Conservation (phyloP, 495 filamentous ascomycete genomes). For the Terfezia boudieri region DNA sequence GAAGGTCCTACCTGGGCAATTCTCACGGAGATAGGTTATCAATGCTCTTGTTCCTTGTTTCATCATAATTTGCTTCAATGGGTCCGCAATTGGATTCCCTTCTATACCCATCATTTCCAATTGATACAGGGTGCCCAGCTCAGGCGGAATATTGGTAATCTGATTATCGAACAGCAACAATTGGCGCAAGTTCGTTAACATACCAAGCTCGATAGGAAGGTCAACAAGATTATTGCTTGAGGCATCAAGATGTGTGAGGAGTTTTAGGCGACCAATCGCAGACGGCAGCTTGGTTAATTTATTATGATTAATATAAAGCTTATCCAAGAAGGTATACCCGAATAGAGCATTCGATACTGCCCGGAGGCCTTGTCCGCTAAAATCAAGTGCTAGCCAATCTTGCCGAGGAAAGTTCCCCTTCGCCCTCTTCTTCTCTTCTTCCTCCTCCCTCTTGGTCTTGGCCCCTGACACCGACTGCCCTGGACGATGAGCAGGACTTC, state of each 20-base stretch:
- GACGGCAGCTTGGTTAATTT: slow-evolving; percentile 54
- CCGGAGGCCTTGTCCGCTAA: slow-evolving; percentile 79
- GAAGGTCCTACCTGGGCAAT: slow-evolving; percentile 42
- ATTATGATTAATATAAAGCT: slow-evolving; percentile 81
- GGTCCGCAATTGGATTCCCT: slow-evolving; percentile 61
- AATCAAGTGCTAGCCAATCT: slow-evolving; percentile 76
- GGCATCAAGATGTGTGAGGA: slow-evolving; percentile 57
- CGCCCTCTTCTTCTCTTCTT: slow-evolving; percentile 35
- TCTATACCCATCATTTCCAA: slow-evolving; percentile 79
- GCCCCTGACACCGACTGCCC: slow-evolving; percentile 8
- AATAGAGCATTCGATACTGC: slow-evolving; percentile 60
- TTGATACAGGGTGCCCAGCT: slow-evolving; percentile 67
- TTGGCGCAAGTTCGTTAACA: slow-evolving; percentile 68
- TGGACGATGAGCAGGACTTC: slow-evolving; percentile 23
- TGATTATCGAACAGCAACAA: slow-evolving; percentile 76
- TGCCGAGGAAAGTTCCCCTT: slow-evolving; percentile 46
- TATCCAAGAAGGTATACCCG: slow-evolving; percentile 61
- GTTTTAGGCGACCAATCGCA: slow-evolving; percentile 55
- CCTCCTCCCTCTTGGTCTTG: slow-evolving; percentile 34
- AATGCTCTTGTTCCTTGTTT: slow-evolving; percentile 70
- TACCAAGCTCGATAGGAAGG: slow-evolving; percentile 80
- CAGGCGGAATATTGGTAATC: slow-evolving; percentile 56
- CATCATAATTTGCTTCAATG: slow-evolving; percentile 51
- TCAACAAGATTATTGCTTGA: slow-evolving; percentile 68
- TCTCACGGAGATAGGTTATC: slow-evolving; percentile 58